A percentile compares a stretch with the other conserved stretches of the same genome.
phyloP scores from a whole-genome alignment of 306 rosid species.

The Vigna trinervia region DNA sequence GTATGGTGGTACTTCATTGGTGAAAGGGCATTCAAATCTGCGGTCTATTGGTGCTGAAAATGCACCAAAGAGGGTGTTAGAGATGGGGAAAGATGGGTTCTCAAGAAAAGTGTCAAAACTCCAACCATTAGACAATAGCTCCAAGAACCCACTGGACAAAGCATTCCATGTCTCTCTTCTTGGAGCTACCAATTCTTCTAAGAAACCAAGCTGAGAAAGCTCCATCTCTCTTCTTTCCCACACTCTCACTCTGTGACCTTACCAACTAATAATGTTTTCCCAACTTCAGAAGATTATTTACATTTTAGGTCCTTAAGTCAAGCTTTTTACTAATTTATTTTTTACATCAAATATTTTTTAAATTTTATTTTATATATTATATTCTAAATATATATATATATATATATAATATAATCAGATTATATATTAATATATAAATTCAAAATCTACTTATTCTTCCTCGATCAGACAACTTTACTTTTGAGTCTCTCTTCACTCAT shows the following conservation, averaged over 20 bases:
- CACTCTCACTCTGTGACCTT: slow-evolving; percentile 12
- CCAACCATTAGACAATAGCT: slow-evolving; percentile 62
- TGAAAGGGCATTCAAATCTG: slow-evolving; percentile 58
- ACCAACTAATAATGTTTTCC: neutral
- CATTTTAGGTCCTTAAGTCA: too few species aligned
- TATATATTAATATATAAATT: too few species aligned
- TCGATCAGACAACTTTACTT: too few species aligned
- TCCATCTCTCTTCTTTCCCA: slow-evolving; percentile 58
- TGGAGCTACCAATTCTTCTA: slow-evolving; percentile 73
- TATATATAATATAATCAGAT: too few species aligned
- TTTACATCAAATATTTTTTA: too few species aligned
- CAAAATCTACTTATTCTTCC: too few species aligned
- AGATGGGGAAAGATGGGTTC: slow-evolving; percentile 52
- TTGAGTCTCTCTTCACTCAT: too few species aligned
- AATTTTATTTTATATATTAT: too few species aligned
- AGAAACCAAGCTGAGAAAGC: slow-evolving; percentile 73
- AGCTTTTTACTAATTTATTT: too few species aligned
- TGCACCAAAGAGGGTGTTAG: slow-evolving; percentile 51
- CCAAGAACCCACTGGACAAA: slow-evolving; percentile 55
- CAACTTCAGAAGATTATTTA: neutral
- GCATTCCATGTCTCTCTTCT: slow-evolving; percentile 66
- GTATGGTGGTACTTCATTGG: slow-evolving; percentile 27
- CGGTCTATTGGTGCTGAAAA: slow-evolving; percentile 52
- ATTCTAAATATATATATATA: too few species aligned
- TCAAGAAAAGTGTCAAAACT: slow-evolving; percentile 61